Evolutionary conservation across 208 protist species (phyloP).

Genomic region (Acanthamoeba castellanii): DNA sequence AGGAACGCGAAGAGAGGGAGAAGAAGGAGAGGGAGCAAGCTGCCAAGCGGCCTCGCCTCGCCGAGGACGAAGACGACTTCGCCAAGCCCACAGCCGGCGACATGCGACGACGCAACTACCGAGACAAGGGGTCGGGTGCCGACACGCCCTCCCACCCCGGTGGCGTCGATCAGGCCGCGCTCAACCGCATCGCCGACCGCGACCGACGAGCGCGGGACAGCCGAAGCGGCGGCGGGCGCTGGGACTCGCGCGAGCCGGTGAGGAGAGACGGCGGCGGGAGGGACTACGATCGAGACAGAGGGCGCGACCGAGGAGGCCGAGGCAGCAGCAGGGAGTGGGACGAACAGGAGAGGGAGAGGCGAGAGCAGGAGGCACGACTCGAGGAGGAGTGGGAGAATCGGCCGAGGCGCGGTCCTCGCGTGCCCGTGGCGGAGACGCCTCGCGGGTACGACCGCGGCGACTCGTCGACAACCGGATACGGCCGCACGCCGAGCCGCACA

Average conservation of each 20-base stretch:
- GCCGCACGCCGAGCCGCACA: neutral
- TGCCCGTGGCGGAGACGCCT: conserved; percentile 54
- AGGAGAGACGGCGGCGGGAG: neutral
- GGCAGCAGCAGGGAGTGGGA: conserved; percentile 5
- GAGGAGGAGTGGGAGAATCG: conserved; percentile 62
- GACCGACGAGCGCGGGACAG: neutral
- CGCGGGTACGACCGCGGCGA: conserved; percentile 41
- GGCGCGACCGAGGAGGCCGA: neutral
- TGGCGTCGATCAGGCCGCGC: conserved; percentile 47
- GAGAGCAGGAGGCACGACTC: conserved; percentile 1
- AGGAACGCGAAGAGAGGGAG: conserved; percentile 29
- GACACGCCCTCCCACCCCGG: conserved; percentile 70
- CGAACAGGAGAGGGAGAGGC: conserved; percentile 25
- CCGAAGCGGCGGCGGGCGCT: neutral
- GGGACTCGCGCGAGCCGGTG: neutral
- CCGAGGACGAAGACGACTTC: neutral
- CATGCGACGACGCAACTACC: neutral
- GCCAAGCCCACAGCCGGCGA: neutral
- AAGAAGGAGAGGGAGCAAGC: conserved; percentile 48
- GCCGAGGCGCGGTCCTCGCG: conserved; percentile 28
- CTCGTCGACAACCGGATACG: conserved; percentile 9
- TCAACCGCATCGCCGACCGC: conserved; percentile 43
- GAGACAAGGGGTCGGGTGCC: conserved; percentile 3
- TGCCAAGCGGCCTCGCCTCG: neutral
- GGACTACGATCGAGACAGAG: neutral